phyloP scores from a whole-genome alignment of 2,329 filamentous ascomycete species.

The Neonectria sp. region DNA sequence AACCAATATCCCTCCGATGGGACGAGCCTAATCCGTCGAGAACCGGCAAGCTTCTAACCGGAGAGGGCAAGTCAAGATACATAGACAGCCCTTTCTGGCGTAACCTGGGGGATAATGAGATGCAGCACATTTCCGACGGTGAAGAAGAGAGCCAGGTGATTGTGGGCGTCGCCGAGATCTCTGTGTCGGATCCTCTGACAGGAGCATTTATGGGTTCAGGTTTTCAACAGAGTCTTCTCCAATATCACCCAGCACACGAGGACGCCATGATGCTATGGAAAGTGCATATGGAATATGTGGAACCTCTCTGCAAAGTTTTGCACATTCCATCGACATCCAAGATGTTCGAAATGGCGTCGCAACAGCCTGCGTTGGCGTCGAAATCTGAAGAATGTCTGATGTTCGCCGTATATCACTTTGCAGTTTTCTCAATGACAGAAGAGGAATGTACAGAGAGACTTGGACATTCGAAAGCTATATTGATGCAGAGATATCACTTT shows the following conservation, averaged over 20 bases:
- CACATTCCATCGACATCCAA: constrained; percentile 44
- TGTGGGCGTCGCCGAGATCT: too few relatives aligned
- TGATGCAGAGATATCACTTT: constrained; percentile 56
- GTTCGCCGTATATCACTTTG: constrained; percentile 61
- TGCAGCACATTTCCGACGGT: constrained; percentile 15
- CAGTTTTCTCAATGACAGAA: constrained; percentile 58
- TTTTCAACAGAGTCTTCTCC: background rate
- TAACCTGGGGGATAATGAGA: constrained; percentile 15
- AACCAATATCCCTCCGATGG: background rate
- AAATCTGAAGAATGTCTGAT: constrained; percentile 54
- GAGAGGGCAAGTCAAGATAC: constrained; percentile 57
- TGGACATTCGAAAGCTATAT: constrained; percentile 51
- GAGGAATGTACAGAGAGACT: constrained; percentile 57
- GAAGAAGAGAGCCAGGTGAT: constrained; percentile 6
- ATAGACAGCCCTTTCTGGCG: constrained; percentile 53
- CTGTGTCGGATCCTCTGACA: constrained; percentile 17
- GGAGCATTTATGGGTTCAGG: constrained; percentile 4
- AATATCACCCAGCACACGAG: constrained; percentile 38
- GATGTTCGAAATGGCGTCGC: constrained; percentile 37
- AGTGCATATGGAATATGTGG: constrained; percentile 43
- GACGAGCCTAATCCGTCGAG: background rate
- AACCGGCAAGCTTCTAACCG: constrained; percentile 42
- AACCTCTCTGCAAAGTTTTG: constrained; percentile 45
- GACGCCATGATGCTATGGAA: constrained; percentile 46
- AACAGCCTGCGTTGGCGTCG: constrained; percentile 38